phyloP scores from a whole-genome alignment of 2,329 filamentous ascomycete species.

The Tricladium varicosporioides region DNA sequence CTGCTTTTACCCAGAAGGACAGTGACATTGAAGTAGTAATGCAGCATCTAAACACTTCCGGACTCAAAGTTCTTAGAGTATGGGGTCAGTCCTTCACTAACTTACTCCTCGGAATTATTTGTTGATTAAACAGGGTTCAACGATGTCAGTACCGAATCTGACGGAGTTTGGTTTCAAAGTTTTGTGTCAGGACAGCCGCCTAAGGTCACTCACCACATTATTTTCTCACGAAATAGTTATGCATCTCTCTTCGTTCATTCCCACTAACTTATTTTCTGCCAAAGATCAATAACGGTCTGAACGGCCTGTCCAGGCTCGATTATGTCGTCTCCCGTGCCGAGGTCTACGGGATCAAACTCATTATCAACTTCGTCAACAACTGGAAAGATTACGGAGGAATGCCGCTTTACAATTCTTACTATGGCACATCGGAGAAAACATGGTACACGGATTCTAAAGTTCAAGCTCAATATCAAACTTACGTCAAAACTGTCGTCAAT shows the following conservation, averaged over 20 bases:
- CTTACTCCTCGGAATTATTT: too few relatives aligned
- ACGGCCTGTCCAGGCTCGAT: slow-evolving; percentile 64
- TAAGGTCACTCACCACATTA: too few relatives aligned
- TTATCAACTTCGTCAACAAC: slow-evolving; percentile 65
- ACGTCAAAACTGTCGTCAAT: slow-evolving; percentile 57
- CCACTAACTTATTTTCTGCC: slow-evolving; percentile 26
- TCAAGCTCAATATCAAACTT: slow-evolving; percentile 55
- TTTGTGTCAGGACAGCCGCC: slow-evolving; percentile 22
- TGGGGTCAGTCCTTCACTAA: slow-evolving; percentile 42
- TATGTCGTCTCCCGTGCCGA: slow-evolving; percentile 60
- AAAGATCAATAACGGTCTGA: slow-evolving; percentile 60
- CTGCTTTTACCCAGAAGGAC: slow-evolving; percentile 48
- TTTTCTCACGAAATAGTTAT: too few relatives aligned
- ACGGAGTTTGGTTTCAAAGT: background rate
- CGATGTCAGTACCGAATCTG: background rate
- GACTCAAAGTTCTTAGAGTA: slow-evolving; percentile 55
- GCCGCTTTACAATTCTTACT: slow-evolving; percentile 53
- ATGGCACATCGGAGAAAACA: slow-evolving; percentile 47
- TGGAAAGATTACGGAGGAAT: slow-evolving; percentile 68
- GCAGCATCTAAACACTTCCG: slow-evolving; percentile 46
- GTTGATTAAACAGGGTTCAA: background rate
- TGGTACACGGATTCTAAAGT: slow-evolving; percentile 57
- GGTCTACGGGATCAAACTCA: slow-evolving; percentile 57
- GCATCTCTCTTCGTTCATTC: too few relatives aligned
- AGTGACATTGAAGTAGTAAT: slow-evolving; percentile 51